A percentile compares a stretch with the other conserved stretches of the same genome.
Evolutionary conservation across 2,329 filamentous ascomycete species (phyloP).

Genomic region (Chrysoporthe puriensis): DNA sequence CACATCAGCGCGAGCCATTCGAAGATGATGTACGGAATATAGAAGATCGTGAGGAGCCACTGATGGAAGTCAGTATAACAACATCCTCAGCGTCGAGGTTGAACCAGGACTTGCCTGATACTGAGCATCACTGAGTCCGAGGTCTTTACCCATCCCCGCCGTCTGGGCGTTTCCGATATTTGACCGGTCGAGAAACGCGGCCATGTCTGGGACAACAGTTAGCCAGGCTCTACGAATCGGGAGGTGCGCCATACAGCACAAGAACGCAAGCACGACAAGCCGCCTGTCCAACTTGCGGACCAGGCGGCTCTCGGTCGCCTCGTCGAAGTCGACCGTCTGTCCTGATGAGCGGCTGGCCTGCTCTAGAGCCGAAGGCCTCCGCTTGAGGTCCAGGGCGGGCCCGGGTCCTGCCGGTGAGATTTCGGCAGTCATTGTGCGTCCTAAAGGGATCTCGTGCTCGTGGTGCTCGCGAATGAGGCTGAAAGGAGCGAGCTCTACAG

Average conservation of each 20-base stretch:
- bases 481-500: background rate
- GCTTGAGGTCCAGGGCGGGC: background rate
- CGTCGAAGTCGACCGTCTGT: slow-evolving; percentile 33
- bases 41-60: slow-evolving; percentile 51
- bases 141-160: slow-evolving; percentile 42
- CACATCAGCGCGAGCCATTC: slow-evolving; percentile 48
- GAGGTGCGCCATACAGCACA: slow-evolving; percentile 34
- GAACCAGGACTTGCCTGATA: slow-evolving; percentile 39
- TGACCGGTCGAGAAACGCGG: slow-evolving; percentile 44
- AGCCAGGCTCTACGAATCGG: background rate
- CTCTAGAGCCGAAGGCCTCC: background rate
- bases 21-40: slow-evolving; percentile 49
- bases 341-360: background rate
- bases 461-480: background rate
- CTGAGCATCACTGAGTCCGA: slow-evolving; percentile 42
- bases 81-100: background rate
- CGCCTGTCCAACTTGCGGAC: slow-evolving; percentile 40
- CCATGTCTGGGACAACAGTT: slow-evolving; percentile 34
- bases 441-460: background rate
- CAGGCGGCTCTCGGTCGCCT: slow-evolving; percentile 39
- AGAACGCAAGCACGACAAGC: slow-evolving; percentile 39
- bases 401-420: slow-evolving; percentile 1
- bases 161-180: slow-evolving; percentile 46
- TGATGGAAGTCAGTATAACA: slow-evolving; percentile 25
- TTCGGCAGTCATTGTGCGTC: slow-evolving; percentile 16